Conservation (phyloP, 176 grass and related monocot genomes). For the Tillandsia fasciculata region DNA sequence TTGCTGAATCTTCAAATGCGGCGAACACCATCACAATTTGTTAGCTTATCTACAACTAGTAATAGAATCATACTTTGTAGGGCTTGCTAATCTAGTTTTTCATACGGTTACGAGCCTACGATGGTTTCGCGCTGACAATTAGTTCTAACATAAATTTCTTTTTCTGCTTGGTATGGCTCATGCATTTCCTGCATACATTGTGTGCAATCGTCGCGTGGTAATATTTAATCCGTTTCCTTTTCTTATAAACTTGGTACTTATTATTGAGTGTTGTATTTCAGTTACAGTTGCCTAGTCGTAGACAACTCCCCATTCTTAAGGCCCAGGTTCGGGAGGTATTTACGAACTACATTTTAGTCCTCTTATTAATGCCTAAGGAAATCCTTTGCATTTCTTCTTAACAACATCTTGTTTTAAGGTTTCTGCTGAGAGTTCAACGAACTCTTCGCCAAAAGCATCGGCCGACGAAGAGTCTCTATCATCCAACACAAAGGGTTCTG, state of each 20-base stretch:
- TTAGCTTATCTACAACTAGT: too few species aligned
- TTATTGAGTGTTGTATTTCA: not conserved
- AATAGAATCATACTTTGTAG: too few species aligned
- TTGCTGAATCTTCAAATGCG: too few species aligned
- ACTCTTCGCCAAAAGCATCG: conserved; percentile 14
- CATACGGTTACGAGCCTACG: too few species aligned
- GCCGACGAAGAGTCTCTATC: conserved; percentile 12
- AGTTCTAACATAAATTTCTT: too few species aligned
- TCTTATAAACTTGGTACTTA: too few species aligned
- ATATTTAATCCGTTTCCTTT: not conserved
- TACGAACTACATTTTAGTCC: conserved; percentile 11
- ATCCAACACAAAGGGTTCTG: conserved; percentile 15
- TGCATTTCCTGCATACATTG: too few species aligned
- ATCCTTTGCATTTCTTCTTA: conserved; percentile 1
- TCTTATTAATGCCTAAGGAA: conserved; percentile 5
- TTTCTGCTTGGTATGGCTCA: too few species aligned
- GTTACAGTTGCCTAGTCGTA: conserved; percentile 12
- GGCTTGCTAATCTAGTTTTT: too few species aligned
- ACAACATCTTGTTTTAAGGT: conserved; percentile 26
- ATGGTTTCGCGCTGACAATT: too few species aligned
- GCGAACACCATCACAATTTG: too few species aligned
- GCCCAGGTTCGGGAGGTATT: conserved; percentile 30
- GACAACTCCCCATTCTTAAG: conserved; percentile 28
- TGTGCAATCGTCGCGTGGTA: not conserved
- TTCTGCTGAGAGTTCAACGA: conserved; percentile 23